phyloP scores from a whole-genome alignment of 1,139 yeast genomes.

The Candida frijolesensis region DNA sequence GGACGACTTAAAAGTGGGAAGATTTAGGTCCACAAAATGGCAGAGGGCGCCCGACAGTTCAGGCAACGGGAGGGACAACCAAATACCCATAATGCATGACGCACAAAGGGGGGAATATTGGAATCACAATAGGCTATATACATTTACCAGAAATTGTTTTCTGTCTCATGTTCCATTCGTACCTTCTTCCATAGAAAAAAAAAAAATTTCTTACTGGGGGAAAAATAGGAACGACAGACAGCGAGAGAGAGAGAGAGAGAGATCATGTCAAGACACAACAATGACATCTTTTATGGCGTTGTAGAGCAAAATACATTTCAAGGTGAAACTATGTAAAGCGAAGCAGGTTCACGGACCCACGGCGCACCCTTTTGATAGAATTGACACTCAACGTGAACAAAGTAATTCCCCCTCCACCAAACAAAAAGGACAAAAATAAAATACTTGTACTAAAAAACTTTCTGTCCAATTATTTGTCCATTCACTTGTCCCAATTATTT shows the following conservation, averaged over 20 bases:
- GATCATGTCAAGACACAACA: too few species aligned
- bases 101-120: background rate
- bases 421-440: background rate
- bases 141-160: background rate
- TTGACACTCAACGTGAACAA: background rate
- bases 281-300: too few species aligned
- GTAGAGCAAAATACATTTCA: too few species aligned
- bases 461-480: too few species aligned
- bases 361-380: too few species aligned
- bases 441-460: background rate
- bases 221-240: background rate
- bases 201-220: background rate
- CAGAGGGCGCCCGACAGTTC: background rate
- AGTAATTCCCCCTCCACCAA: too few species aligned
- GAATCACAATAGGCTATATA: background rate
- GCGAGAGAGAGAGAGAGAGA: too few species aligned
- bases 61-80: too few species aligned
- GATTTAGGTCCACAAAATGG: background rate
- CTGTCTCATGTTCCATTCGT: background rate
- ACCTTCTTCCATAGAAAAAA: too few species aligned
- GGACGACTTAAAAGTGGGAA: background rate
- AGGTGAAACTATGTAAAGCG: background rate
- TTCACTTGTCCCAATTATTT: background rate
- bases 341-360: background rate
- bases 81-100: background rate